A percentile compares a stretch with the other conserved stretches of the same genome.
phyloP scores from a whole-genome alignment of 192 early-diverging fungal species.

The Funneliformis geosporum region DNA sequence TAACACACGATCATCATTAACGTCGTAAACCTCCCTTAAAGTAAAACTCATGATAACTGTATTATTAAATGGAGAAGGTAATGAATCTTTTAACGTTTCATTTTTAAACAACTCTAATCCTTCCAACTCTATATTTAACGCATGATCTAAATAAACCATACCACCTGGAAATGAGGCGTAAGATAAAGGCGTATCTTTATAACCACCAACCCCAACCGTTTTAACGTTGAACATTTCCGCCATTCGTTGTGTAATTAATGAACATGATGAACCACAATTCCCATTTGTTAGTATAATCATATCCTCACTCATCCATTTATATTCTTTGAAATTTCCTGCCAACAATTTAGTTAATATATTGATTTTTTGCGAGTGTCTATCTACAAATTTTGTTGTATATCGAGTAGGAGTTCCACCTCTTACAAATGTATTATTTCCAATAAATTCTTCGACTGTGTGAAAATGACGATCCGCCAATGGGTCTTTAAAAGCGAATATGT shows the following conservation, averaged over 20 bases:
- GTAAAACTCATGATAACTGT: too few relatives aligned
- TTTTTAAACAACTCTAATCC: too few relatives aligned
- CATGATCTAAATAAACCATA: neutral
- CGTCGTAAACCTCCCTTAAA: too few relatives aligned
- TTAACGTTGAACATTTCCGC: conserved; percentile 36
- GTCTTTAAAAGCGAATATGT: neutral
- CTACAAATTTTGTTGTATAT: neutral
- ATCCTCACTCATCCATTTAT: neutral
- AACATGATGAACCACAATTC: conserved; percentile 41
- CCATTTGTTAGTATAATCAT: conserved; percentile 40
- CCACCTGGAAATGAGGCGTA: conserved; percentile 41
- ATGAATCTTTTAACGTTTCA: too few relatives aligned
- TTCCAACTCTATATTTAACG: neutral
- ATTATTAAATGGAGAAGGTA: too few relatives aligned
- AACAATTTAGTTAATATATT: neutral
- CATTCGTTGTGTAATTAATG: conserved; percentile 34
- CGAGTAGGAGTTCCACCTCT: neutral
- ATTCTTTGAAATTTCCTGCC: neutral
- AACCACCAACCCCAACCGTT: conserved; percentile 37
- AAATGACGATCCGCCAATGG: neutral
- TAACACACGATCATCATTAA: neutral
- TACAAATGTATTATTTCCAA: neutral
- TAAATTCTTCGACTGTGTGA: neutral
- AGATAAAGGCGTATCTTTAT: conserved; percentile 36
- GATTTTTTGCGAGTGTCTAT: neutral